Evolutionary conservation across 257 asterid genomes (phyloP).

Genomic region (Oldenlandia corymbosa): DNA sequence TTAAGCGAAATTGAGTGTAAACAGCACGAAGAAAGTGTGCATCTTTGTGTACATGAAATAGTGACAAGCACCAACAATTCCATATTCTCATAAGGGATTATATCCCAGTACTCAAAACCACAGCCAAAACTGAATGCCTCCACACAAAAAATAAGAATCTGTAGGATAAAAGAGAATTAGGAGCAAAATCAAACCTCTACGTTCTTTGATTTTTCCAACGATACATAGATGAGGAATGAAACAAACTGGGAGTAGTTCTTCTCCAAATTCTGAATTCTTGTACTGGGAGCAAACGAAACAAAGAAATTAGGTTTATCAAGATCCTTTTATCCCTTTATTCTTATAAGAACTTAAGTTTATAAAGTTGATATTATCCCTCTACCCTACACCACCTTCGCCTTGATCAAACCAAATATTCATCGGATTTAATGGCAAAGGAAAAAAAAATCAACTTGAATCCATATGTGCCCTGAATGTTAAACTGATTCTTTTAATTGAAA

Average conservation of each 20-base stretch:
- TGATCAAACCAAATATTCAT: no score
- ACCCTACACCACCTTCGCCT: not conserved
- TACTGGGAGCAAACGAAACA: slow-evolving; percentile 36
- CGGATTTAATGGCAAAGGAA: no score
- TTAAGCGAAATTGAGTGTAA: no score
- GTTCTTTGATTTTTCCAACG: slow-evolving; percentile 93
- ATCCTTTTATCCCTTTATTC: not conserved
- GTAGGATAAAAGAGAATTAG: not conserved
- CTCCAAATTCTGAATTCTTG: slow-evolving; percentile 81
- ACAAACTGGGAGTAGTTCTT: slow-evolving; percentile 94
- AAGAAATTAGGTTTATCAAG: not conserved
- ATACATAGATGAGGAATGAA: slow-evolving; percentile 82
- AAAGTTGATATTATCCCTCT: not conserved
- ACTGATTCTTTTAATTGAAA: no score
- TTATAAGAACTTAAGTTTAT: no score
- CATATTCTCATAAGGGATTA: not conserved
- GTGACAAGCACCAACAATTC: not conserved
- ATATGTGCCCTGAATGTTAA: no score
- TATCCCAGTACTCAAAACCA: not conserved
- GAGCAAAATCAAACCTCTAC: slow-evolving; percentile 54
- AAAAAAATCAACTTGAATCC: no score
- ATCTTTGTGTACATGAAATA: no score
- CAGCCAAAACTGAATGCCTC: not conserved
- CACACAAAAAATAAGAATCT: no score
- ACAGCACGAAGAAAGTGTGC: no score